Percentiles rank a stretch among this genome's conserved stretches.
Evolutionary conservation across 139 green algal genomes (phyloP).

Genomic region (Haematococcus lacustris): DNA sequence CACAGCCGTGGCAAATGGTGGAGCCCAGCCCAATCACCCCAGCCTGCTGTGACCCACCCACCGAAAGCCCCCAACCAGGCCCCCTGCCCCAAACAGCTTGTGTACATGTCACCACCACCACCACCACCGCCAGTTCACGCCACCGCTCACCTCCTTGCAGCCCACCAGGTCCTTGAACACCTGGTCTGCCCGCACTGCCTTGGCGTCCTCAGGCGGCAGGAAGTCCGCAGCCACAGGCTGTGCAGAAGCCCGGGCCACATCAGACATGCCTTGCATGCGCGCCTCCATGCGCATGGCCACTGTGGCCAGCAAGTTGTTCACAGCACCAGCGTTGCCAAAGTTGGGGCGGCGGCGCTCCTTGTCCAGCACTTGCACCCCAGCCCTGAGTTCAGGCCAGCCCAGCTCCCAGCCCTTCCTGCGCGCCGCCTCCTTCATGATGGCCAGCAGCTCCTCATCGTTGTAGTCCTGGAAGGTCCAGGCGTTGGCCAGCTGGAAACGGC

Average conservation of each 20-base stretch:
- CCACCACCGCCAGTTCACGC: too few species aligned
- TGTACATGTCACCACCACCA: too few species aligned
- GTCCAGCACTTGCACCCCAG: constrained; percentile 22
- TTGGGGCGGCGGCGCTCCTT: constrained; percentile 31
- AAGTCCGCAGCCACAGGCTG: constrained; percentile 28
- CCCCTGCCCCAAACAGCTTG: too few species aligned
- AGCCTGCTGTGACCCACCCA: too few species aligned
- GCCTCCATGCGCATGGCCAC: constrained; percentile 23
- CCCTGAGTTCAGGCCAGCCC: constrained; percentile 11
- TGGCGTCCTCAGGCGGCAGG: constrained; percentile 1
- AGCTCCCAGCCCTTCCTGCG: constrained; percentile 20
- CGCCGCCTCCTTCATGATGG: constrained; percentile 25
- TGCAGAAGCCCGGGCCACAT: constrained; percentile 8
- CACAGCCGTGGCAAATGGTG: too few species aligned
- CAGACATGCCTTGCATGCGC: background rate
- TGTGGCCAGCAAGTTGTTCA: constrained; percentile 39
- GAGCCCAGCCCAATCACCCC: too few species aligned
- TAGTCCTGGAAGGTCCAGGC: constrained; percentile 29
- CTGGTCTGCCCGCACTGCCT: background rate
- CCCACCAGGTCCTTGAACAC: constrained; percentile 40
- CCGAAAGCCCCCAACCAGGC: too few species aligned
- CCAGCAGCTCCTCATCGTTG: constrained; percentile 29
- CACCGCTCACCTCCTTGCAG: constrained; percentile 21
- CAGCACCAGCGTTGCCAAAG: constrained; percentile 46
- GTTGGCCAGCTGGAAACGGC: constrained; percentile 33